Conservation (phyloP, 1,284 basidiomycete species). For the Papiliotrema flavescens region DNA sequence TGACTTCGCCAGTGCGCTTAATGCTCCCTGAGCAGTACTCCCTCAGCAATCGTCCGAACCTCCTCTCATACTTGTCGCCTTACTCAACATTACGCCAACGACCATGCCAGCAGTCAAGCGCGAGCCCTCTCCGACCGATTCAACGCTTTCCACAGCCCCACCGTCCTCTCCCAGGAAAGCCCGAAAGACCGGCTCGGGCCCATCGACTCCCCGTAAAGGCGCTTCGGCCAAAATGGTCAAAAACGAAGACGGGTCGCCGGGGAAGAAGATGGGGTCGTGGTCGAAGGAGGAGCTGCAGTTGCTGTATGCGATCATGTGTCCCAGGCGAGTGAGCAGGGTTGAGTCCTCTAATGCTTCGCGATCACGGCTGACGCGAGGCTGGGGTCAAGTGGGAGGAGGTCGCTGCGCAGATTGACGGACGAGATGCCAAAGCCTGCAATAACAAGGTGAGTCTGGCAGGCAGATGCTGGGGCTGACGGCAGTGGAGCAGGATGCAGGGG, state of each 20-base stretch:
- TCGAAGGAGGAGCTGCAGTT: constrained; percentile 22
- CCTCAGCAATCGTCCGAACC: background rate
- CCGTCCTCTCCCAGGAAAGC: background rate
- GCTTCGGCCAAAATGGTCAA: background rate
- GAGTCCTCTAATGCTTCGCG: no score
- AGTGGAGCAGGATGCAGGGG: constrained; percentile 29
- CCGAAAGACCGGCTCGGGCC: background rate
- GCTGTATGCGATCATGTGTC: constrained; percentile 27
- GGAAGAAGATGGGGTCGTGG: constrained; percentile 28
- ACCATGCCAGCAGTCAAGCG: background rate
- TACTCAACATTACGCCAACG: background rate
- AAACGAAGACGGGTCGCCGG: background rate
- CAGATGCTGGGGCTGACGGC: constrained; percentile 3
- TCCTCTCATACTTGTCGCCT: background rate
- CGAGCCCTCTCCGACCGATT: background rate
- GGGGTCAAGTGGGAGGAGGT: constrained; percentile 29
- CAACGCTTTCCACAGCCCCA: background rate
- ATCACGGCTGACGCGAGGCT: constrained; percentile 10
- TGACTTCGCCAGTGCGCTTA: no score
- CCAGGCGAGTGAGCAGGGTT: constrained; percentile 20
- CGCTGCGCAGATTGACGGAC: constrained; percentile 17
- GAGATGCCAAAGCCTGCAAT: constrained; percentile 25
- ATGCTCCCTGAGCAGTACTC: no score
- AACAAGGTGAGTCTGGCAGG: constrained; percentile 24
- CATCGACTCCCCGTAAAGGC: background rate